A percentile compares a stretch with the other conserved stretches of the same genome.
These are phyloP conservation scores for Ceratobasidium sp. DNA, from an alignment of 1,284 basidiomycete species.

Conservation along the genomic window DNA sequence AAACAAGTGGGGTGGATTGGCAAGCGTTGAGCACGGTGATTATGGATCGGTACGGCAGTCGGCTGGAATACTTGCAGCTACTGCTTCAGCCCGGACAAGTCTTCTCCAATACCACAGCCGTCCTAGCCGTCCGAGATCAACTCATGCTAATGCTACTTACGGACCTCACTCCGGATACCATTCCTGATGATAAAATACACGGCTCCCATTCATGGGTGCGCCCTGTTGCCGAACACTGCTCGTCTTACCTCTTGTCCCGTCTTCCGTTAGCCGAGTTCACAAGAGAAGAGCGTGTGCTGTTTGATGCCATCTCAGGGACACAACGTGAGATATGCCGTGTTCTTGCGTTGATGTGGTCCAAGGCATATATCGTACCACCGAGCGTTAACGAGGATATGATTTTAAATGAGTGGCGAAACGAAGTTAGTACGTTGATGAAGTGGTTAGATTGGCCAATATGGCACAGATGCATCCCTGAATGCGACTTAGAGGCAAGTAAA, in stretches of 20 bases:
- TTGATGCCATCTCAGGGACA: neutral
- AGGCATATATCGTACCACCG: neutral
- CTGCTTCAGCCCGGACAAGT: slow-evolving; percentile 51
- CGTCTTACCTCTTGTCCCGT: neutral
- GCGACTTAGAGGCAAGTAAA: neutral
- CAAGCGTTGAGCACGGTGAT: slow-evolving; percentile 56
- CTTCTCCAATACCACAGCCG: slow-evolving; percentile 17
- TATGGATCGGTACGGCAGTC: slow-evolving; percentile 57
- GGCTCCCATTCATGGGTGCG: neutral
- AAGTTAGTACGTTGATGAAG: neutral
- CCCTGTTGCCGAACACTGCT: neutral
- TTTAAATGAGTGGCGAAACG: neutral
- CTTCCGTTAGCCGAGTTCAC: neutral
- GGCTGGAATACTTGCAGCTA: slow-evolving; percentile 57
- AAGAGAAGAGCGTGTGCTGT: neutral
- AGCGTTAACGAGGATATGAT: neutral
- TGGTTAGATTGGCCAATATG: neutral
- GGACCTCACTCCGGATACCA: slow-evolving; percentile 52
- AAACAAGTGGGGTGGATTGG: slow-evolving; percentile 60
- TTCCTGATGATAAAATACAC: neutral
- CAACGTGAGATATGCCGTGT: neutral
- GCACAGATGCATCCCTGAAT: neutral
- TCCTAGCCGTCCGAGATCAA: slow-evolving; percentile 49
- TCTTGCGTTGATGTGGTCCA: neutral
- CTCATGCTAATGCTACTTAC: slow-evolving; percentile 55